Evolutionary conservation across 495 filamentous ascomycete genomes (phyloP), one percentile per base, ranked within the genome.

Genomic region (Penicillium crystallinum): DNA sequence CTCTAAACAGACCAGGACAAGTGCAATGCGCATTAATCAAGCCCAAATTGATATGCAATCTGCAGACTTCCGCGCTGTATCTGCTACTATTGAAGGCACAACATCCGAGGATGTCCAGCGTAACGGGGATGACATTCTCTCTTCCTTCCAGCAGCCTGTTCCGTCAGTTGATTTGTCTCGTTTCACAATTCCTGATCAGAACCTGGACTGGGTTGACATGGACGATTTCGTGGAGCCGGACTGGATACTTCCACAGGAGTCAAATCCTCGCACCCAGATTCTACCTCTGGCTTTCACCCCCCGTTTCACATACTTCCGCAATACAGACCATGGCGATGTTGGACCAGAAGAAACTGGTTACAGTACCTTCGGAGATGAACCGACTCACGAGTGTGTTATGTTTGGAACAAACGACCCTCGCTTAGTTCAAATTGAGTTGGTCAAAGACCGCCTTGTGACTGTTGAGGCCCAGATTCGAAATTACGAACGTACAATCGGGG

Each of bases 191-290:
- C 90, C 91, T 0, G 93, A 98, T 62, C 89, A 91, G 33, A 93
- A 98, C 65, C 81, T 89, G 57, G 85, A 83, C 46, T 98, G 93
- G 93, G 87, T 97, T 61, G 93, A 98, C 65, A 97, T 97, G 91
- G 93, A 98, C 69, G 93, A 98, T 64, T 97, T 97, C 71, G 90
- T 97, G 22, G 93, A 98, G 66, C 76, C 97, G 9, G 93, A 96
- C 64, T 97, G 92, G 91, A 88, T 96, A 51, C 72, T 97, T 15
- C 92, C 93, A 0, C 88, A 88, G 22, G 88, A 93, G 59, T 85
- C 88, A 22, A 91, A 95, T 53, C 93, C 95, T 18, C 85, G 93
- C 49, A 96, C 92, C 1, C 89, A 89, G 60, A 97, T 98, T 42
- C 74, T 97, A 49, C 93, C 93, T 1, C 75, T 98, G 8, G 95